Evolutionary conservation across 2,329 filamentous ascomycete species (phyloP), one percentile per base, ranked within the genome.

Genomic region (Leptographium flavum): DNA sequence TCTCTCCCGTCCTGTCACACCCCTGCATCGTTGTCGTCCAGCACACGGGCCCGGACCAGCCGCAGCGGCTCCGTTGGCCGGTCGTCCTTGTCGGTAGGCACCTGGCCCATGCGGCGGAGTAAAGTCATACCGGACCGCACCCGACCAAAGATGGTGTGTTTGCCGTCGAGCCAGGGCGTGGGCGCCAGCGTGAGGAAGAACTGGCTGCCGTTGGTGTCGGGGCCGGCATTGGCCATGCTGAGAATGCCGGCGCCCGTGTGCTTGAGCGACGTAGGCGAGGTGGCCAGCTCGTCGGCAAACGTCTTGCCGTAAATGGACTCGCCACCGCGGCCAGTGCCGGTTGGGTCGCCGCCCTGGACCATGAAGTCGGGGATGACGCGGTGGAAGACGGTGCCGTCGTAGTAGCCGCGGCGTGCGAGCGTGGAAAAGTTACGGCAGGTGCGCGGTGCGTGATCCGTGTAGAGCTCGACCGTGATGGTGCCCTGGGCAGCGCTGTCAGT

Each of bases 361-460:
- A 98, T 96, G 70, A 98, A 98, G 64, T 86, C 79, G 43, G 86
- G 80, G 58, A 98, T 96, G 55, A 96, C 81, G 61, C 92, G 87
- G 70, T 96, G 92, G 73, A 96, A 90, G 58, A 88, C 67, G 48
- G 84, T 77, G 59, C 66, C 69, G 67, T 92, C 77, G 74, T 94
- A 98, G 75, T 95, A 96, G 54, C 85, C 85, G 54, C 87, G 75
- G 50, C 74, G 68, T 19, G 80, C 78, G 43, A 96, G 84, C 5
- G 83, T 84, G 23, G 73, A 61, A 67, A 96, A 96, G 72, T 96
- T 94, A 49, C 73, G 75, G 74, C 86, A 93, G 22, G 87, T 88
- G 61, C 81, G 85, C 33, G 92, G 90, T 17, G 90, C 90, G 67
- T 96, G 88, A 23, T 74, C 63, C 42, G 75, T 82, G 76, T 96